Evolutionary conservation across 2,329 filamentous ascomycete genomes (phyloP).

Genomic region (Aspergillus fructus): DNA sequence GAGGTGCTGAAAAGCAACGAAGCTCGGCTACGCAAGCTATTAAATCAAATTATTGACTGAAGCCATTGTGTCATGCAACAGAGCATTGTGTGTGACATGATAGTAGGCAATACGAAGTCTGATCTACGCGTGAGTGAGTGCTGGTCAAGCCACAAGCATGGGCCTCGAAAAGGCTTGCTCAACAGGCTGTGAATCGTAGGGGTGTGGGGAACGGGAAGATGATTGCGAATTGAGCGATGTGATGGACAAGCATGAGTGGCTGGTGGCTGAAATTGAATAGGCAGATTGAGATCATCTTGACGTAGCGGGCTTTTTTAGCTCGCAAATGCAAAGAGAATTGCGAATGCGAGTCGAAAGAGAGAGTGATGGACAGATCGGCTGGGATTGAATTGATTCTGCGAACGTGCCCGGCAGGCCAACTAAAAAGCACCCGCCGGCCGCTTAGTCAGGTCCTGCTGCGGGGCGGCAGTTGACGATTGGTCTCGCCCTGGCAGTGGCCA

Average conservation of each 20-base stretch:
- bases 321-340: not conserved
- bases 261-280: not conserved
- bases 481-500: not conserved
- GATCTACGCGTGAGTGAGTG: no score
- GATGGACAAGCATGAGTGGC: constrained; percentile 1
- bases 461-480: not conserved
- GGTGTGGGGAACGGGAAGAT: constrained; percentile 1
- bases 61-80: not conserved
- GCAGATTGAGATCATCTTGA: constrained; percentile 3
- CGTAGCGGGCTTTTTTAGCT: not conserved
- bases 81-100: not conserved
- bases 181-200: not conserved
- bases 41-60: no score
- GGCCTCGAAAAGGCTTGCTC: not conserved
- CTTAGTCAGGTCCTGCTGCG: not conserved
- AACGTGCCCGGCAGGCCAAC: not conserved
- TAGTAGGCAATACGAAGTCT: no score
- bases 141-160: not conserved
- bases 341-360: no score
- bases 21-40: not conserved
- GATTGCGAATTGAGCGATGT: not conserved
- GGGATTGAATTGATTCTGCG: not conserved
- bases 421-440: no score
- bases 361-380: not conserved
- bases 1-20: not conserved